phyloP scores from a whole-genome alignment of 768 basidiomycete genomes.

The Mycena haematopus region DNA sequence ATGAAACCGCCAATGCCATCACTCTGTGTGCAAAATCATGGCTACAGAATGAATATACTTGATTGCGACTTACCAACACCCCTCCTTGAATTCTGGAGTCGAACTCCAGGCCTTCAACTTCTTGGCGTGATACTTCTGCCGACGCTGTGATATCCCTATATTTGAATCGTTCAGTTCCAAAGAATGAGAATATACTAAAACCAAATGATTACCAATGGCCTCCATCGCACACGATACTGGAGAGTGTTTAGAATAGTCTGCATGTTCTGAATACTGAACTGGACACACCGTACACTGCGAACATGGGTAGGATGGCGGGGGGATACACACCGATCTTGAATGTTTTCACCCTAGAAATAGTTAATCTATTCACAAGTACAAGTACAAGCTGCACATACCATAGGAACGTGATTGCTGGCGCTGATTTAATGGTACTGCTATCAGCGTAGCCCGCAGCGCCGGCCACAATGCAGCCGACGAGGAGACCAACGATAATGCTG shows the following conservation, averaged over 20 bases:
- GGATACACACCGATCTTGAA: conserved; percentile 25
- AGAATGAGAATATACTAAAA: background rate
- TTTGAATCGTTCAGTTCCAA: background rate
- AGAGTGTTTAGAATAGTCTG: background rate
- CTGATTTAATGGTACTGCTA: background rate
- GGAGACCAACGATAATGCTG: conserved; percentile 76
- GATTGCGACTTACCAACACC: conserved; percentile 46
- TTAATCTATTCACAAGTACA: background rate
- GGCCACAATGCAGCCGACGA: conserved; percentile 81
- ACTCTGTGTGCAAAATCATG: conserved; percentile 35
- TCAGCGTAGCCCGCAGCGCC: conserved; percentile 83
- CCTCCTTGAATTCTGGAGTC: conserved; percentile 87
- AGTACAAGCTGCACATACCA: conserved; percentile 71
- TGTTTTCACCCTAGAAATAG: conserved; percentile 38
- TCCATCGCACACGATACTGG: conserved; percentile 24
- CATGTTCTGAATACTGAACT: background rate
- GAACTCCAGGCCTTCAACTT: conserved; percentile 69
- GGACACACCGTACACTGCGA: background rate
- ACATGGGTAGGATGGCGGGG: conserved; percentile 38
- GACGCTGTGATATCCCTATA: conserved; percentile 20
- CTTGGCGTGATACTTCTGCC: conserved; percentile 76
- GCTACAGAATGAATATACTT: background rate
- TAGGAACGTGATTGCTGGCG: conserved; percentile 62
- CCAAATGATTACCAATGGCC: conserved; percentile 8
- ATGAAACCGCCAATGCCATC: conserved; percentile 85